phyloP scores from a whole-genome alignment of 73 alveolate species.

The Tetrahymena thermophila region DNA sequence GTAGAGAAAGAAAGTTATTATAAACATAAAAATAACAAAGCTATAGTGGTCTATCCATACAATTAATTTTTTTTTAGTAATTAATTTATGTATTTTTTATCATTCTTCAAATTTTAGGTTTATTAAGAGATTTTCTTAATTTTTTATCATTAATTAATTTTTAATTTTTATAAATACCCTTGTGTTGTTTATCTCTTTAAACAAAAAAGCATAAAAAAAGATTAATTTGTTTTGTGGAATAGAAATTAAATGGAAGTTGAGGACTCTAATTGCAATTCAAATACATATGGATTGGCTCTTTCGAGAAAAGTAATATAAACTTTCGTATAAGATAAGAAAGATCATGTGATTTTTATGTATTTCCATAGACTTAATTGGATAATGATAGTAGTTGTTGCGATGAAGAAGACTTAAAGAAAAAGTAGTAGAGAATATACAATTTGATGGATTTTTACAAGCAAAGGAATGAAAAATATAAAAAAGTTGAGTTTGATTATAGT shows the following conservation, averaged over 20 bases:
- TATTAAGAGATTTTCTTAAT: too few relatives aligned
- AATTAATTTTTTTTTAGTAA: too few relatives aligned
- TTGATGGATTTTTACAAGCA: neutral
- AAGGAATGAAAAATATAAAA: neutral
- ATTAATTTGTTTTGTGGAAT: too few relatives aligned
- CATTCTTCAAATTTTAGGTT: too few relatives aligned
- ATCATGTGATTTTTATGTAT: neutral
- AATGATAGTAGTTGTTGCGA: neutral
- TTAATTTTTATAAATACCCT: neutral
- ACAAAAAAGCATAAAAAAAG: neutral
- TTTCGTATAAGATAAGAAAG: neutral
- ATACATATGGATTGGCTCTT: neutral
- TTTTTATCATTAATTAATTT: neutral
- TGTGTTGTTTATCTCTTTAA: neutral
- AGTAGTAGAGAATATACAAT: neutral
- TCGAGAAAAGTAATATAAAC: neutral
- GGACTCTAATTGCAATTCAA: neutral
- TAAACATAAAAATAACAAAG: too few relatives aligned
- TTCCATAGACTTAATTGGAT: neutral
- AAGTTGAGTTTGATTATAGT: neutral
- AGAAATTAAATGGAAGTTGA: neutral
- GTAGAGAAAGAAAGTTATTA: neutral
- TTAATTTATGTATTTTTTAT: too few relatives aligned
- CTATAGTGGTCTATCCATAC: too few relatives aligned
- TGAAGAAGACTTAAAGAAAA: neutral